Conservation (phyloP, 805 yeast species). For the Metschnikowia anglica region DNA sequence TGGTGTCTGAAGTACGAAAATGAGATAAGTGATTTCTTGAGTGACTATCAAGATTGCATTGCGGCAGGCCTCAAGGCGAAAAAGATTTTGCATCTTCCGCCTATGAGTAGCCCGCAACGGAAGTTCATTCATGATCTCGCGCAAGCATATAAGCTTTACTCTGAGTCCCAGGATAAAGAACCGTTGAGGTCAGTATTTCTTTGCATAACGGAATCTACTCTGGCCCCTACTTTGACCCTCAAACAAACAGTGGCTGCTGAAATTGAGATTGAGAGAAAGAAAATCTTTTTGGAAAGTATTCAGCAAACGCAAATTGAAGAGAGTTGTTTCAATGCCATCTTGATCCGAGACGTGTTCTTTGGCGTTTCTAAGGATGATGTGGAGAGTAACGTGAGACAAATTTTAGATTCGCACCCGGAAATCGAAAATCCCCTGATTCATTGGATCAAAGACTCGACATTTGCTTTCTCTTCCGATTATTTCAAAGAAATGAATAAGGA, state of each 20-base stretch:
- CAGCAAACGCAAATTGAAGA: slow-evolving; percentile 27
- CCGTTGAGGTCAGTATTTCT: slow-evolving; percentile 74
- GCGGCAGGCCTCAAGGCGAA: slow-evolving; percentile 24
- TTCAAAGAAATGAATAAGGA: slow-evolving; percentile 34
- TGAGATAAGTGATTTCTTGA: slow-evolving; percentile 49
- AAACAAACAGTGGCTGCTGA: slow-evolving; percentile 38
- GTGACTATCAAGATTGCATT: slow-evolving; percentile 26
- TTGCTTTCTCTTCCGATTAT: slow-evolving; percentile 40
- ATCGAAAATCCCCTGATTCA: slow-evolving; percentile 31
- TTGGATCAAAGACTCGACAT: slow-evolving; percentile 44
- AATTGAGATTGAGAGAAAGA: slow-evolving; percentile 23
- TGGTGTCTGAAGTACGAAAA: slow-evolving; percentile 72
- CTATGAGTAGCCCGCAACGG: slow-evolving; percentile 71
- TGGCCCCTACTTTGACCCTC: slow-evolving; percentile 47
- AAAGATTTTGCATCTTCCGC: slow-evolving; percentile 59
- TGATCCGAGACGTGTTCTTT: slow-evolving; percentile 51
- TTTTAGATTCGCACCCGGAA: slow-evolving; percentile 25
- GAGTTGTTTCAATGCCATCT: slow-evolving; percentile 51
- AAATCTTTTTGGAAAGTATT: slow-evolving; percentile 24
- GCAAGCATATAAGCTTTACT: slow-evolving; percentile 52
- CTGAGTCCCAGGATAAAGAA: slow-evolving; percentile 79
- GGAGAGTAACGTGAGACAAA: slow-evolving; percentile 28
- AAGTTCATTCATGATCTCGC: slow-evolving; percentile 70
- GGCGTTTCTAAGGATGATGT: slow-evolving; percentile 52
- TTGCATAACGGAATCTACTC: slow-evolving; percentile 33